Conservation (phyloP, 2,329 filamentous ascomycete species). For the Chrysoporthe deuterocubensis region DNA sequence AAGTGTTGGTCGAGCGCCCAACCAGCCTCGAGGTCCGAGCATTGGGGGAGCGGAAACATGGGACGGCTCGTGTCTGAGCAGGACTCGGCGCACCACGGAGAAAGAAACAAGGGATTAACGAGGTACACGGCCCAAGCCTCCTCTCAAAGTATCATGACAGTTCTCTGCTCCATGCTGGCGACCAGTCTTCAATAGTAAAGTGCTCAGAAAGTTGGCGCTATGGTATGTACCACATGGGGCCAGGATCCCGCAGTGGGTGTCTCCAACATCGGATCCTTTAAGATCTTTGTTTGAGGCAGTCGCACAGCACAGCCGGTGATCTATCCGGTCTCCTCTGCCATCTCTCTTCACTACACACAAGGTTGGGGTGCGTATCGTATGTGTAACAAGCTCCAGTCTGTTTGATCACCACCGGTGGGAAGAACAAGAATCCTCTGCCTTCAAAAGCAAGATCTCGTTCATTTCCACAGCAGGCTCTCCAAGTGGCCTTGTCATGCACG, state of each 20-base stretch:
- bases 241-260: neutral
- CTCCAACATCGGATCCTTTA: neutral
- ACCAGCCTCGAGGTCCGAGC: neutral
- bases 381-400: neutral
- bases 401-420: neutral
- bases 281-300: neutral
- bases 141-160: neutral
- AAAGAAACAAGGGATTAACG: neutral
- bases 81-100: neutral
- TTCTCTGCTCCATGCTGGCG: neutral
- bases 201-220: neutral
- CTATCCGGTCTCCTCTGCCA: neutral
- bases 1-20: neutral
- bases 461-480: neutral
- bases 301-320: neutral
- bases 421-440: neutral
- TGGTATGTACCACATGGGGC: neutral
- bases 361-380: neutral
- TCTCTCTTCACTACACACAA: neutral
- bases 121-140: neutral
- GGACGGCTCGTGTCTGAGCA: neutral
- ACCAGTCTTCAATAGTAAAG: neutral
- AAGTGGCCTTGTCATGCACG: neutral
- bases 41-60: neutral
- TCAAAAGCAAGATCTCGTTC: neutral